Conservation (phyloP, 2,329 filamentous ascomycete genomes). For the Colletotrichum camelliae region DNA sequence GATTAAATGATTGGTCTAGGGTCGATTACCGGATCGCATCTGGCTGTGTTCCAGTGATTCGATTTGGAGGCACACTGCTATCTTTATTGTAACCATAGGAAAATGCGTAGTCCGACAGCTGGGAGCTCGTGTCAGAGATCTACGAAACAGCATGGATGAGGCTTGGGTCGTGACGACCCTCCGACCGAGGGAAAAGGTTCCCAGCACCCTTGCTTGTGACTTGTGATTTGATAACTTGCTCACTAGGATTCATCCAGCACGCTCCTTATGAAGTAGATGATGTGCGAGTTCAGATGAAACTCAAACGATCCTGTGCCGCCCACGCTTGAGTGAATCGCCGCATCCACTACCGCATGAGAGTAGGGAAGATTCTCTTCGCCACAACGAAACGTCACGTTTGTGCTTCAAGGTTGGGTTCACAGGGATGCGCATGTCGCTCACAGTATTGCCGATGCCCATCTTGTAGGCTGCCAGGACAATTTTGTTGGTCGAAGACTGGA, state of each 20-base stretch:
- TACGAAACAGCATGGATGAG: constrained; percentile 11
- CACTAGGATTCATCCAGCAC: not conserved
- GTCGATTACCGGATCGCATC: not conserved
- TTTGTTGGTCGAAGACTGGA: not conserved
- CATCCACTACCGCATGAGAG: not conserved
- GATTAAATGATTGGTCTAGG: not conserved
- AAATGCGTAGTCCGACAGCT: not conserved
- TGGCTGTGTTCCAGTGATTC: not conserved
- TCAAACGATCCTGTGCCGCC: not conserved
- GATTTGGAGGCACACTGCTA: not conserved
- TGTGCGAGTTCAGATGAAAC: not conserved
- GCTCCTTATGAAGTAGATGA: not conserved
- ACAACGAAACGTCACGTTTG: constrained; percentile 12
- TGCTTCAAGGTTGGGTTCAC: not conserved
- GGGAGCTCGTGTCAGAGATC: constrained; percentile 1
- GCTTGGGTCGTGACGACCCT: not conserved
- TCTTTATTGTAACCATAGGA: not conserved
- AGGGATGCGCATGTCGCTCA: not conserved
- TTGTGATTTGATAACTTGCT: not conserved
- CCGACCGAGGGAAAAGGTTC: not conserved
- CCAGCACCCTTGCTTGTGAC: not conserved
- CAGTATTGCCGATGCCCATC: not conserved
- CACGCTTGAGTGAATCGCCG: not conserved
- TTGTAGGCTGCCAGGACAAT: not conserved
- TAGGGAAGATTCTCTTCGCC: not conserved